Percentiles rank a stretch among this genome's conserved stretches.
phyloP scores from a whole-genome alignment of 257 asterid species.

The Solanum neorickii region DNA sequence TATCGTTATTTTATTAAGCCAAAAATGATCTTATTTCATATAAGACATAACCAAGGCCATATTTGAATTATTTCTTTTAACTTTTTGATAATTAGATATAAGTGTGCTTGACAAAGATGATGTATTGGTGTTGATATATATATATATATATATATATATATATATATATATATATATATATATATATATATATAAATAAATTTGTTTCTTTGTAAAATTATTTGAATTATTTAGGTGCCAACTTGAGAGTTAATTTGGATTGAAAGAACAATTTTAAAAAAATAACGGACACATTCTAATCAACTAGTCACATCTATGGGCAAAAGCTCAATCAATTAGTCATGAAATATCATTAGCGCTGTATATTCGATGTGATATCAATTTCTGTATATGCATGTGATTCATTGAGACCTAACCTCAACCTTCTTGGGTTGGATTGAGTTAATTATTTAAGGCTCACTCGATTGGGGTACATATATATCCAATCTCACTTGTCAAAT shows the following conservation, averaged over 20 bases:
- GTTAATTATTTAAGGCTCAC: not conserved
- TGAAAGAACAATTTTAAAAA: not conserved
- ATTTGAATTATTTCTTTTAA: not conserved
- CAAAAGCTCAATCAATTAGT: not conserved
- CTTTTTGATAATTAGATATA: no score
- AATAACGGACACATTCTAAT: not conserved
- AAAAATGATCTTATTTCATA: not conserved
- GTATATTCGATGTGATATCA: not conserved
- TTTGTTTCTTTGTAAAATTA: not conserved
- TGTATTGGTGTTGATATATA: not conserved
- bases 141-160: no score
- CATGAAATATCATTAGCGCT: no score
- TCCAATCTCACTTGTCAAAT: not conserved
- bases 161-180: not conserved
- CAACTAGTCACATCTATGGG: not conserved
- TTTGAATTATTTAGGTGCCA: not conserved
- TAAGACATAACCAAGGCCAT: not conserved
- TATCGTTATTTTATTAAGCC: no score
- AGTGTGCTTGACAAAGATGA: not conserved
- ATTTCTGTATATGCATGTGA: not conserved
- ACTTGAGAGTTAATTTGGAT: not conserved
- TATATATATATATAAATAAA: not conserved
- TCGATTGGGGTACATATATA: not conserved
- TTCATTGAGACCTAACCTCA: not conserved
- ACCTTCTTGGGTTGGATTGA: not conserved